Evolutionary conservation across 2,329 filamentous ascomycete genomes (phyloP).

Genomic region (Trichoderma hamatum): DNA sequence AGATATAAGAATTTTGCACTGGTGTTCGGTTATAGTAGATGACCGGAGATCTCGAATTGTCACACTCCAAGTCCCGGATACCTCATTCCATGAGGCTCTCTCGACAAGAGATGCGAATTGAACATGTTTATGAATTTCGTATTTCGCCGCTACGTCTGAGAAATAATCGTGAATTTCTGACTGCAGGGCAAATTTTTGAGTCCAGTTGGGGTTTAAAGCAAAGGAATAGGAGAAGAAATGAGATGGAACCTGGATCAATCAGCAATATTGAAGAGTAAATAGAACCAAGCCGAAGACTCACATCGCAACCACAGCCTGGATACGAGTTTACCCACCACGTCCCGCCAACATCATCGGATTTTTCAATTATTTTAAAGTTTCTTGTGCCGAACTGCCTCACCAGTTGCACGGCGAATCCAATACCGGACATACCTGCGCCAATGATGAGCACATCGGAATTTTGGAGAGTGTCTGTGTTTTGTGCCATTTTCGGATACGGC

Average conservation of each 20-base stretch:
- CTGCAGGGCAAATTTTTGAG: slow-evolving; percentile 34
- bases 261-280: neutral
- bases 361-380: slow-evolving; percentile 36
- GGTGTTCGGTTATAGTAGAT: neutral
- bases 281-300: slow-evolving; percentile 7
- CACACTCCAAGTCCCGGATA: slow-evolving; percentile 31
- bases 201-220: slow-evolving; percentile 36
- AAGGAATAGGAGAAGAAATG: slow-evolving; percentile 39
- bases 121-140: slow-evolving; percentile 31
- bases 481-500: slow-evolving; percentile 8
- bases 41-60: slow-evolving; percentile 28
- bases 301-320: slow-evolving; percentile 36
- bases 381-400: slow-evolving; percentile 29
- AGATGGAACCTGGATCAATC: slow-evolving; percentile 30
- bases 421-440: slow-evolving; percentile 37
- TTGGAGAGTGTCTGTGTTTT: slow-evolving; percentile 17
- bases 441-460: slow-evolving; percentile 34
- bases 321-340: slow-evolving; percentile 37
- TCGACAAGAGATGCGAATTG: slow-evolving; percentile 31
- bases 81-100: slow-evolving; percentile 33
- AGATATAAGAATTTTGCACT: slow-evolving; percentile 32
- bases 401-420: slow-evolving; percentile 34
- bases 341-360: slow-evolving; percentile 31
- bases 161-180: slow-evolving; percentile 36
- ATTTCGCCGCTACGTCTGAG: slow-evolving; percentile 29